phyloP scores from a whole-genome alignment of 2,329 filamentous ascomycete genomes.

The Blastomyces percursus region DNA sequence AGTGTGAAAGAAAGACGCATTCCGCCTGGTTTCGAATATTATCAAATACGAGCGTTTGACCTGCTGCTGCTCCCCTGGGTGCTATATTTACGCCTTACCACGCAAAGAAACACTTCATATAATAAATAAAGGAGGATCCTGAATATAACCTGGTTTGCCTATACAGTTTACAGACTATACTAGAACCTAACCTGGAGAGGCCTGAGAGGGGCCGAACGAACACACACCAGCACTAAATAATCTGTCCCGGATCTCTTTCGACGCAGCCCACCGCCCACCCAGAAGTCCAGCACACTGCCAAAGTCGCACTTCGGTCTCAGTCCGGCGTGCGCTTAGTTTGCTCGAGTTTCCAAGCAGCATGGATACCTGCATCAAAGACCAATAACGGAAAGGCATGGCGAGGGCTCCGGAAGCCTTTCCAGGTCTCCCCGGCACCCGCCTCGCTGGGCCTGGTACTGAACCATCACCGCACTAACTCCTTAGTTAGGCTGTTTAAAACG shows the following conservation, averaged over 20 bases:
- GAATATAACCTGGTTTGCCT: neutral
- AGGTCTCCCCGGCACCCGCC: constrained; percentile 5
- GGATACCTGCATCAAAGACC: neutral
- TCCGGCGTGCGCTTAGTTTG: neutral
- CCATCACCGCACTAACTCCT: neutral
- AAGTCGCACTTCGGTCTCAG: neutral
- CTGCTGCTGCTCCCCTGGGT: neutral
- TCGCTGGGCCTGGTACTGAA: constrained; percentile 3
- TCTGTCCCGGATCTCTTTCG: neutral
- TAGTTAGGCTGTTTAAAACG: neutral
- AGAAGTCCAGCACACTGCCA: neutral
- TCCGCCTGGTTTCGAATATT: neutral
- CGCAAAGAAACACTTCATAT: neutral
- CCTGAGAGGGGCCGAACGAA: neutral
- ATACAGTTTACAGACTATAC: no score
- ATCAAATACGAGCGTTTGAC: neutral
- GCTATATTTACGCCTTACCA: neutral
- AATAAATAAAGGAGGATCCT: neutral
- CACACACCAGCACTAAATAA: no score
- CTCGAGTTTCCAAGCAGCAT: constrained; percentile 3
- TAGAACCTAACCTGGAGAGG: neutral
- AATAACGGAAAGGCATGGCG: neutral
- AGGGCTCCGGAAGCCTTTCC: neutral
- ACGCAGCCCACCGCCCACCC: no score
- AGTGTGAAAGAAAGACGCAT: neutral